A percentile compares a stretch with the other conserved stretches of the same genome.
Evolutionary conservation across 1,284 basidiomycete species (phyloP).

Genomic region (Boletellus deceptivus): DNA sequence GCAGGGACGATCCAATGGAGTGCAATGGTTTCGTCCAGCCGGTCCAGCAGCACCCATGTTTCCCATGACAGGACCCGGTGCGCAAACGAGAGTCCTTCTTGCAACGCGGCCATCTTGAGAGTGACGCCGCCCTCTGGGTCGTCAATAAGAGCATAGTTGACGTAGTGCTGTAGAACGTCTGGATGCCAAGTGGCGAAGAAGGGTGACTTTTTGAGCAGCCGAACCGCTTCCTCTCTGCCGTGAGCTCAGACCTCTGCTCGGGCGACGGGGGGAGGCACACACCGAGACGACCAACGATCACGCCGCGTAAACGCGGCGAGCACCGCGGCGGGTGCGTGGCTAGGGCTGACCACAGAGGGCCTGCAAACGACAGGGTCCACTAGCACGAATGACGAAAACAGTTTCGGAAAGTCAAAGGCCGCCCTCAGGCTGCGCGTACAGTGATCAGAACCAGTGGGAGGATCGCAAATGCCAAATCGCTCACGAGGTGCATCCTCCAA

Average conservation of each 20-base stretch:
- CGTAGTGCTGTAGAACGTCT: constrained; percentile 62
- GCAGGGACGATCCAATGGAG: constrained; percentile 62
- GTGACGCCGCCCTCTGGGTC: constrained; percentile 37
- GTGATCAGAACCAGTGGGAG: not conserved
- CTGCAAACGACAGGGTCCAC: constrained; percentile 75
- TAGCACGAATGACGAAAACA: constrained; percentile 75
- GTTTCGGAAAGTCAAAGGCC: constrained; percentile 57
- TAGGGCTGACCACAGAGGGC: constrained; percentile 17
- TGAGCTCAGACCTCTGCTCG: not conserved
- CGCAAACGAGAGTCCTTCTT: constrained; percentile 57
- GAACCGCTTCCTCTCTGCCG: constrained; percentile 59
- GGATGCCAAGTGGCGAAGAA: constrained; percentile 80
- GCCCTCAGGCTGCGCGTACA: constrained; percentile 48
- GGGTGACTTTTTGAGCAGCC: constrained; percentile 50
- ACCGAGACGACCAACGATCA: constrained; percentile 64
- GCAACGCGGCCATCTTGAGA: constrained; percentile 62
- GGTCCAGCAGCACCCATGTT: constrained; percentile 43
- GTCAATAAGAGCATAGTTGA: constrained; percentile 58
- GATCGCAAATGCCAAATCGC: constrained; percentile 22
- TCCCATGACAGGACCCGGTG: constrained; percentile 44
- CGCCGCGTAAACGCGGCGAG: constrained; percentile 61
- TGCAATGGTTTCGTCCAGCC: constrained; percentile 47
- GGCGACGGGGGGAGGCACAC: constrained; percentile 9
- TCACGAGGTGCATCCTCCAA: constrained; percentile 72
- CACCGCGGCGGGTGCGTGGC: constrained; percentile 25